Base-by-base conservation (phyloP, 148 eudicot genomes). In the Suaeda aralocaspica region DNA sequence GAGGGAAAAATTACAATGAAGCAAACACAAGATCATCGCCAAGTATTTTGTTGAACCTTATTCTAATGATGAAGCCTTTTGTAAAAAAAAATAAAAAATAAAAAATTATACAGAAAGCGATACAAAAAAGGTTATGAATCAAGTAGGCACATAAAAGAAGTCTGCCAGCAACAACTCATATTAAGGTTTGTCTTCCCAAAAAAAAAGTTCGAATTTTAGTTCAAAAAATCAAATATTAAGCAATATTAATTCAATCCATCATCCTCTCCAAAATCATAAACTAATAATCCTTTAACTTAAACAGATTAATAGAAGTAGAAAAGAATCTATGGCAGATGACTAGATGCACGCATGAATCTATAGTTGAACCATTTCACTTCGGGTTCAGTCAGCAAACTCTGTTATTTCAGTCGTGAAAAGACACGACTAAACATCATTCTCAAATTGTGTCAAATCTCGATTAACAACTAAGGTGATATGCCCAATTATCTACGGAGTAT, bases 11-110 rank as follows among this genome's bases (percentile, higher is more conserved):
- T 11, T 46, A 39, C 31, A 64, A 18, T 48, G 8, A 11, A 65
- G 31, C 59, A 22, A 51, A 26, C 45, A 73, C n/a, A n/a, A 73
- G 14, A 41, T 42, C 33, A 22, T 66, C 36, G n/a, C 42, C 34
- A 22, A 44, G 34, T 14, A 55, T 6, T 34, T 52, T 34, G 36
- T 3, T 12, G 58, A 49, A 33, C 39, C 25, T 42, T 22, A 13
- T 42, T n/a, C 12, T 39, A 28, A 45, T 14, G 3, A 59, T n/a
- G 13, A 26, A 24, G 41, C 13, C n/a, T 13, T 18, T 39, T 45
- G 50, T 9, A 6, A 1, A n/a, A n/a, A n/a, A n/a, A n/a, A n/a
- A n/a, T n/a, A n/a, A n/a, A n/a, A n/a, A n/a, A n/a, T n/a, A n/a
- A n/a, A n/a, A n/a, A n/a, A n/a, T n/a, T n/a, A n/a, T n/a, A n/a